Conservation (phyloP, 2,329 filamentous ascomycete species). For the Colletotrichum eremochloae region DNA sequence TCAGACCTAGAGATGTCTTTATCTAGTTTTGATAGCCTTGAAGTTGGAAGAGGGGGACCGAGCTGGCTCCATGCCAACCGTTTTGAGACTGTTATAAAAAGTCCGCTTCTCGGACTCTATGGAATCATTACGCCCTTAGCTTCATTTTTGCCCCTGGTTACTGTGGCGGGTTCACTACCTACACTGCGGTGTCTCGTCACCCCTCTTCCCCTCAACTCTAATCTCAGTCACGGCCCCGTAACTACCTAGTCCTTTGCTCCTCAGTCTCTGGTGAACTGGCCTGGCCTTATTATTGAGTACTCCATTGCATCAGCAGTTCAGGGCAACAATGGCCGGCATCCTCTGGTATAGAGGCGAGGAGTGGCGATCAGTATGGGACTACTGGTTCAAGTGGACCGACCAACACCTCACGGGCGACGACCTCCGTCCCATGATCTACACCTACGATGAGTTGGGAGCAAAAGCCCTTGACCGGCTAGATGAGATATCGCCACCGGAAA, state of each 20-base stretch:
- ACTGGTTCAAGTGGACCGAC: slow-evolving; percentile 77
- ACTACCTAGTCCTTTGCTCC: not conserved
- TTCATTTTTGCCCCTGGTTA: slow-evolving; percentile 14
- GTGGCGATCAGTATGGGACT: slow-evolving; percentile 65
- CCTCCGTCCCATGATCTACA: slow-evolving; percentile 70
- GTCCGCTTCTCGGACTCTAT: slow-evolving; percentile 23
- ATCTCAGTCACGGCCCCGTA: too few relatives aligned
- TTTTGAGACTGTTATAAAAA: not conserved
- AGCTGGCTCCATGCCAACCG: not conserved
- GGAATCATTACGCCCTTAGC: slow-evolving; percentile 17
- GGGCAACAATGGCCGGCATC: slow-evolving; percentile 33
- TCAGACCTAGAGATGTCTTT: not conserved
- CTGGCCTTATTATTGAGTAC: not conserved
- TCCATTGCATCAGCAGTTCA: not conserved
- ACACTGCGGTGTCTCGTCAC: not conserved
- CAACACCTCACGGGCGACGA: slow-evolving; percentile 73
- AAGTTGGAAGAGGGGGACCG: not conserved
- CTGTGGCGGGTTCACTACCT: not conserved
- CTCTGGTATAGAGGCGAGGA: slow-evolving; percentile 40
- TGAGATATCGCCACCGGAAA: slow-evolving; percentile 65
- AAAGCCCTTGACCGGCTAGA: slow-evolving; percentile 75
- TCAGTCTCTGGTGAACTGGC: not conserved
- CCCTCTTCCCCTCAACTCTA: not conserved
- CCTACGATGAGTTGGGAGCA: slow-evolving; percentile 78
- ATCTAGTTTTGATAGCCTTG: not conserved